Conservation (phyloP, 192 early-diverging fungal genomes). For the Backusella australiensis region DNA sequence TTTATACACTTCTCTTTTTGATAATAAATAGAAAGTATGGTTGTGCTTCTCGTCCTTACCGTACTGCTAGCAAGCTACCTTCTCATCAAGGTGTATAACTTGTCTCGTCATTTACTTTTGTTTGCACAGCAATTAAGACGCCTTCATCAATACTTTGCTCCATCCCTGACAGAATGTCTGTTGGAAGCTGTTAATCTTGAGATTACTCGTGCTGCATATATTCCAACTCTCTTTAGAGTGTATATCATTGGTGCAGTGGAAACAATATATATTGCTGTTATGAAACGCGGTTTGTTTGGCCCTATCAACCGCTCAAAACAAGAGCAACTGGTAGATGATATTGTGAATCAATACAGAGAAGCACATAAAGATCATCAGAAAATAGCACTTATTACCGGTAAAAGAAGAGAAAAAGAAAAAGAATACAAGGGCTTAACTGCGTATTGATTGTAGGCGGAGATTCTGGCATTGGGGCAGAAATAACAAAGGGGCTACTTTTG, state of each 20-base stretch:
- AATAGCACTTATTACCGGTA: constrained; percentile 1
- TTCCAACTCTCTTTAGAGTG: constrained; percentile 11
- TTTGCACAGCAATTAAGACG: not conserved
- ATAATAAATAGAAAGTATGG: not conserved
- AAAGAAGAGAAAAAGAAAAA: not conserved
- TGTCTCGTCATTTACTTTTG: not conserved
- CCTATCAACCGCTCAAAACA: not conserved
- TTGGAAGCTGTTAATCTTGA: constrained; percentile 15
- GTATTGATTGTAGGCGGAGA: constrained; percentile 3
- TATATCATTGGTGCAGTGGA: constrained; percentile 15
- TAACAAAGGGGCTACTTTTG: constrained; percentile 3
- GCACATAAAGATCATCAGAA: not conserved
- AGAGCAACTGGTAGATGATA: not conserved
- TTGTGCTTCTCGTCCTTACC: not conserved
- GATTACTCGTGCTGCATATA: not conserved
- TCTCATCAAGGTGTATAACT: not conserved
- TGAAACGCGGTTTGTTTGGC: not conserved
- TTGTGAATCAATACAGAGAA: not conserved
- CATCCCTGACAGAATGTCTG: not conserved
- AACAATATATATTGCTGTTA: constrained; percentile 3
- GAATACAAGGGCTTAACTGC: not conserved
- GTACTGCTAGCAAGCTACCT: not conserved
- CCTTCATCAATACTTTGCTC: not conserved
- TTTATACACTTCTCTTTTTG: not conserved
- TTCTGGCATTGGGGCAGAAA: constrained; percentile 15